These are phyloP conservation scores for Penicillium griseofulvum DNA, from an alignment of 2,329 filamentous ascomycete species.

Conservation along the genomic window DNA sequence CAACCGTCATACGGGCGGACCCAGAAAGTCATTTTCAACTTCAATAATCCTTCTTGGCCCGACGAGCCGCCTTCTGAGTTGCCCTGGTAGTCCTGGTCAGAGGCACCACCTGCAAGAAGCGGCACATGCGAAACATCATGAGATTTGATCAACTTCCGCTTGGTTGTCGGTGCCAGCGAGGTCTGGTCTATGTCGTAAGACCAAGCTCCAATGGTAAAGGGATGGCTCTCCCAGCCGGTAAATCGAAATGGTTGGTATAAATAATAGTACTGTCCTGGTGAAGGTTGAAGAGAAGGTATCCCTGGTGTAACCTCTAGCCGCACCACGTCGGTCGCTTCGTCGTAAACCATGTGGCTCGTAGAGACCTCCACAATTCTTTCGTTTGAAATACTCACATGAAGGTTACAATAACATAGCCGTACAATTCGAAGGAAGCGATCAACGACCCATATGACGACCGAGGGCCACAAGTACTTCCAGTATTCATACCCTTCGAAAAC, in stretches of 20 bases:
- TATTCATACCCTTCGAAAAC: conserved; percentile 50
- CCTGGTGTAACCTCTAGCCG: conserved; percentile 46
- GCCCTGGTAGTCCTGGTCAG: not conserved
- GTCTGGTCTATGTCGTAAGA: conserved; percentile 14
- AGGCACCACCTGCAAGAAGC: conserved; percentile 22
- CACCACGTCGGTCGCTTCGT: conserved; percentile 46
- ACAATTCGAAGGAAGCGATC: conserved; percentile 48
- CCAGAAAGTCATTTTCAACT: conserved; percentile 46
- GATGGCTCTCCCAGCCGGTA: conserved; percentile 52
- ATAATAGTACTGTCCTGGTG: conserved; percentile 52
- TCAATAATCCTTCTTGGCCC: not conserved
- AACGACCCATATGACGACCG: conserved; percentile 49
- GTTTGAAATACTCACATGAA: conserved; percentile 32
- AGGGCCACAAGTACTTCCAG: conserved; percentile 52
- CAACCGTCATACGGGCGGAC: conserved; percentile 53
- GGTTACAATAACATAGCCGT: conserved; percentile 46
- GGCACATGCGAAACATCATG: conserved; percentile 25
- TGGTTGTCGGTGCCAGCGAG: not conserved
- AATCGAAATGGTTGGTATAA: conserved; percentile 48
- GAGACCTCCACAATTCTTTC: conserved; percentile 28
- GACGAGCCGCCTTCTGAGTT: not conserved
- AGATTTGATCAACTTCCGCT: conserved; percentile 4
- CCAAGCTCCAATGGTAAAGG: conserved; percentile 47
- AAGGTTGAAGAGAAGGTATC: conserved; percentile 33
- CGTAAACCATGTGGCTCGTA: conserved; percentile 44